Evolutionary conservation across 2,329 filamentous ascomycete genomes (phyloP), one percentile per base, ranked within the genome.

Genomic region (Ophiostoma populinum): DNA sequence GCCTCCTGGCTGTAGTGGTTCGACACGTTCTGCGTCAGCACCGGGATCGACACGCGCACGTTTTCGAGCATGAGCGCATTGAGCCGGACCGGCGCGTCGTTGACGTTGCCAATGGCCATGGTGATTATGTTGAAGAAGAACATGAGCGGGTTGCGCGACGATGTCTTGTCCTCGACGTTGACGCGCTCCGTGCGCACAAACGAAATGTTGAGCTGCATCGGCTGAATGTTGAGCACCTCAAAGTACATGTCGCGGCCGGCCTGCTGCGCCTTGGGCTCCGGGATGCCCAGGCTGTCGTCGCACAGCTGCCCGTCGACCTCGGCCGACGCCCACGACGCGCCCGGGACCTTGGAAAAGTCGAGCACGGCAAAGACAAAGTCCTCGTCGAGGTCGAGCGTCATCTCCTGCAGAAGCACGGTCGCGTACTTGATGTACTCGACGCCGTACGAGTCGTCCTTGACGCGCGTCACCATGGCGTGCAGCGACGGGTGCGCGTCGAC

Each of bases 361-460:
- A 98, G 63, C 42, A 98, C 70, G 0, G 90, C 86, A 53, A 93
- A 93, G 38, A 98, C 86, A 57, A 98, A 98, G 52, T 98, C 90
- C 49, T 98, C 90, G 44, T 98, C 90, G 32, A 98, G 75, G 47
- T 98, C 90, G 3, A 98, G 66, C 0, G 90, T 98, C 86, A 98
- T 94, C 55, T 98, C 86, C 55, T 98, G 90, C 30, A 98, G 62
- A 21, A 98, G 62, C 30, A 98, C 57, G 0, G 87, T 93, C 16
- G 90, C 87, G 54, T 98, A 98, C 55, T 98, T 98, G 66, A 98
- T 86, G 56, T 98, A 98, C 8, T 94, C 62, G 16, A 98, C 90
- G 48, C 90, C 90, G 50, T 95, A 98, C 1, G 86, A 93, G 50
- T 98, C 87, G 49, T 98, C 90, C 60, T 98, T 98, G 53, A 98